These are phyloP conservation scores for Cocos nucifera DNA, from an alignment of 176 grass and related monocot species.

Conservation along the genomic window DNA sequence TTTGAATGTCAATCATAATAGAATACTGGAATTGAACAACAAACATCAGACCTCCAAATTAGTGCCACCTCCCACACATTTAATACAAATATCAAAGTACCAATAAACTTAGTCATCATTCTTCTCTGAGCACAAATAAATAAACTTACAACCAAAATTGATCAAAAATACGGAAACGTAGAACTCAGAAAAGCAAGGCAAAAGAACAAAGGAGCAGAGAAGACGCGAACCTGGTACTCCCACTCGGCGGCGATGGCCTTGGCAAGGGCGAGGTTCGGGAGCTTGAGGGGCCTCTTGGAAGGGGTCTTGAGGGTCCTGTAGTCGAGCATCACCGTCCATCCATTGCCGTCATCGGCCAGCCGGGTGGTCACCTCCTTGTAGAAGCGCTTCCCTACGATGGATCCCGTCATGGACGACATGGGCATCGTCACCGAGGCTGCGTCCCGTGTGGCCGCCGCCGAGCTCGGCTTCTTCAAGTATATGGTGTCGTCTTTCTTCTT, in stretches of 20 bases:
- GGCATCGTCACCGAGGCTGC: constrained; percentile 88
- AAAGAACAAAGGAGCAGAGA: neutral
- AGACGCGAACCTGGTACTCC: constrained; percentile 75
- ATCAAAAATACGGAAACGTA: no score
- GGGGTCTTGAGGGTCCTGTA: constrained; percentile 93
- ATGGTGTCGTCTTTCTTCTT: constrained; percentile 29
- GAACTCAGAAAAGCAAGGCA: no score
- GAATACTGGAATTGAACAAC: no score
- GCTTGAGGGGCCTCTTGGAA: constrained; percentile 68
- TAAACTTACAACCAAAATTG: no score
- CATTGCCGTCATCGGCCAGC: constrained; percentile 77
- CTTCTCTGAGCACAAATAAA: no score
- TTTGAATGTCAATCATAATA: no score
- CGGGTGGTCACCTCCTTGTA: constrained; percentile 69
- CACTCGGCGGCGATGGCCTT: constrained; percentile 85
- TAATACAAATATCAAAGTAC: no score
- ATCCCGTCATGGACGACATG: constrained; percentile 87
- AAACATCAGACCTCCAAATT: no score
- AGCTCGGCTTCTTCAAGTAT: constrained; percentile 42
- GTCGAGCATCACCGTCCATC: constrained; percentile 99
- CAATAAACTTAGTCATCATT: no score
- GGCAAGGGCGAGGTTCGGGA: constrained; percentile 53
- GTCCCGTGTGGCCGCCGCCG: constrained; percentile 40
- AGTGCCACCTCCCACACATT: no score
- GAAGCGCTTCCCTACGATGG: constrained; percentile 92